These are phyloP conservation scores for Chlorella sorokiniana DNA, from an alignment of 139 green algal species.

Conservation along the genomic window DNA sequence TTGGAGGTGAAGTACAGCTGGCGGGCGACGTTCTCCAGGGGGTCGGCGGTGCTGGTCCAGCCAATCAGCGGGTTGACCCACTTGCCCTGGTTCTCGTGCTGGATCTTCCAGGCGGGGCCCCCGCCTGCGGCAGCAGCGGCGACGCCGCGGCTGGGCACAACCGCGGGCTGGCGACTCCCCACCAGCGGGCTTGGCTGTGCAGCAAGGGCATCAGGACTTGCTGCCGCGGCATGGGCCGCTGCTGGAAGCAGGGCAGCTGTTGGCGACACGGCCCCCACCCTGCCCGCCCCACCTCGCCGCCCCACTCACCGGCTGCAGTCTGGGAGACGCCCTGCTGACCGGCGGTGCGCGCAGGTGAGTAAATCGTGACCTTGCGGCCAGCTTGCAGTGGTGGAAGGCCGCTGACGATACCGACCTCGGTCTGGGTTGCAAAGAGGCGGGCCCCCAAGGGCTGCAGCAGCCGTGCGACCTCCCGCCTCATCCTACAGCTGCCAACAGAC, in stretches of 20 bases:
- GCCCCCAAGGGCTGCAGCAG: not conserved
- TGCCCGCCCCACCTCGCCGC: not conserved
- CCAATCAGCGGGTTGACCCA: constrained; percentile 97
- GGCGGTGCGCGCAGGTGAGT: constrained; percentile 61
- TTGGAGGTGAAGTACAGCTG: constrained; percentile 70
- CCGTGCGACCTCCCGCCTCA: constrained; percentile 6
- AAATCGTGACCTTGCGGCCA: constrained; percentile 73
- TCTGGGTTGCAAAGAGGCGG: constrained; percentile 8
- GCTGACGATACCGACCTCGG: not conserved
- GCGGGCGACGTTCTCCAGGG: constrained; percentile 77
- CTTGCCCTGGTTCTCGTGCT: constrained; percentile 72
- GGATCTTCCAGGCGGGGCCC: constrained; percentile 77
- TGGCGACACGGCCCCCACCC: no score
- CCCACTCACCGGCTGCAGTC: constrained; percentile 41
- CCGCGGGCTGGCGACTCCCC: no score
- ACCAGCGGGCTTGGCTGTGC: no score
- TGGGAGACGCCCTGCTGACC: constrained; percentile 73
- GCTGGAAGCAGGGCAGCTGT: no score
- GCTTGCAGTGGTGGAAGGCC: constrained; percentile 15
- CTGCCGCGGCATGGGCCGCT: not conserved
- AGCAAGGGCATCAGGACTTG: not conserved
- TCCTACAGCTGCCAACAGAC: not conserved
- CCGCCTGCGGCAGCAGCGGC: constrained; percentile 33
- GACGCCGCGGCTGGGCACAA: no score
- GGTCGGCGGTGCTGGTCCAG: constrained; percentile 95